Evolutionary conservation across 257 asterid genomes (phyloP), one percentile per base, ranked within the genome.

Genomic region (Scutellaria barbata): DNA sequence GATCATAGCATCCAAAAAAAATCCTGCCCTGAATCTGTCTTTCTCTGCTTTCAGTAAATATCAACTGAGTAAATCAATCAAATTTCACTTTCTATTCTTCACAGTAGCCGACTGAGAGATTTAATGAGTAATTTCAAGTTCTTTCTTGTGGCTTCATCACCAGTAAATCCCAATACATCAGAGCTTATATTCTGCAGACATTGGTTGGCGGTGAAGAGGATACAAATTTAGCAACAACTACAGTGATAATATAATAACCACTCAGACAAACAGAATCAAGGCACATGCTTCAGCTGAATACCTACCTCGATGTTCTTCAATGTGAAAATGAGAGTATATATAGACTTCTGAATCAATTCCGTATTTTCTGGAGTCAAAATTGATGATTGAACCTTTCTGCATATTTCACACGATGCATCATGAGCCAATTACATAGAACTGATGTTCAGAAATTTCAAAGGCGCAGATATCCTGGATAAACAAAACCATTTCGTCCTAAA

Each of bases 321-420:
- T 37, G 98, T 30, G 35, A 30, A 30, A 30, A 30, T 30, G 35
- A 30, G 35, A 30, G 35, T 82, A 75, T 89, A 82, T n/a, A 95
- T 83, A 35, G 97, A 95, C 84, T 95, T 95, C 77, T 88, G 96
- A 63, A 95, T 86, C 57, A 92, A 67, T 72, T 95, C 96, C 3
- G 93, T 88, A 85, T 92, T 95, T 78, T 95, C 98, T 4, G 99
- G 96, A 73, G 98, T 89, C 95, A 90, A 71, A 39, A 95, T 82
- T 13, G 96, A 30, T 30, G 35, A 88, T 47, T 89, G 95, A 74
- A 87, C 90, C 85, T 73, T 85, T 77, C 99, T 95, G 97, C 73
- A 83, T 51, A 74, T 61, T 74, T 66, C 66, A 65, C 35, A 75
- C 12, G 48, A 63, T 6, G 50, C 60, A 51, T 8, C 76, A 69